Evolutionary conservation across 2,329 filamentous ascomycete species (phyloP), one percentile per base, ranked within the genome.

Genomic region (Xylaria sp.): DNA sequence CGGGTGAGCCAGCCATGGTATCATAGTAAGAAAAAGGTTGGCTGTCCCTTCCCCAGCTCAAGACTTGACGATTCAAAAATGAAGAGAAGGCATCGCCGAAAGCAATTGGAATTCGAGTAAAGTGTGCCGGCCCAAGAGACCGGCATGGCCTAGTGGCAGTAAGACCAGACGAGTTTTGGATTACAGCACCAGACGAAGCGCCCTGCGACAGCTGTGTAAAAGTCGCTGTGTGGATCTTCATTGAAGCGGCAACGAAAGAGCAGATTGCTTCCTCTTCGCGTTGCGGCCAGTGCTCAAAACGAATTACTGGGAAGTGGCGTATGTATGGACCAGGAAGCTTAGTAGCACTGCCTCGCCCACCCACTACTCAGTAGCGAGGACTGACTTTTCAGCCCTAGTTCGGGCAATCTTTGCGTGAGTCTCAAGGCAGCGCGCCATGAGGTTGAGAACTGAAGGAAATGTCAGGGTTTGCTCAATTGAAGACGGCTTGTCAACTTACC

Each of bases 381-480:
- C 77, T 0, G 87, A 89, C 72, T 83, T 87, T 73, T 88, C 85
- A 2, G 86, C 86, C 56, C 87, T 81, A 2, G 79, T 80, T 56
- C 84, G 83, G 81, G 86, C 85, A 68, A 85, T 82, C 65, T 81
- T 83, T 1, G 87, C 85, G 62, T 89, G 87, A 23, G 82, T 83
- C 70, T 89, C 86, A 20, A 89, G 81, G 71, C 86, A 88, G 60
- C 82, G 82, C 1, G 85, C 84, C 81, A 88, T 88, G 34, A 89
- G 78, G 60, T 84, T 85, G 41, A 86, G 86, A 15, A 88, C 86
- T 80, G 63, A 54, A 1, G 60, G 20, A 41, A 76, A 54, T 76
- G 72, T 18, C 15, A 46, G 41, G 7, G 56, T 57, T 37, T 44
- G 18, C 20, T 59, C 23, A 41, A 23, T n/a, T 60, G 57, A 52